Percentiles rank a stretch among this genome's conserved stretches.
Evolutionary conservation across 2,329 filamentous ascomycete genomes (phyloP).

Genomic region (Cyclaneusma minus): DNA sequence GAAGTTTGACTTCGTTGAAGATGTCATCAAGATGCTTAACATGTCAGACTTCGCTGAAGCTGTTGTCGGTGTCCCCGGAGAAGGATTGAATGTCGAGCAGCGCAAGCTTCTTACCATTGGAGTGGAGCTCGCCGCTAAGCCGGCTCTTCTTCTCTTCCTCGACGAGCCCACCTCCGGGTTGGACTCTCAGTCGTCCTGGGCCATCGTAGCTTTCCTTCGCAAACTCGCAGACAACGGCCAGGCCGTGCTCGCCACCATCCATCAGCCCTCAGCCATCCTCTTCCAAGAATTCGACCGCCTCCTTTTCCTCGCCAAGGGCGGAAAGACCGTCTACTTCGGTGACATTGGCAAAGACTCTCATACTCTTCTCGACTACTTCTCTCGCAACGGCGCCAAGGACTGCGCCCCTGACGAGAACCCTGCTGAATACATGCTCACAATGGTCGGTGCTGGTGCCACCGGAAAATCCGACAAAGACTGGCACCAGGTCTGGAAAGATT

Average conservation of each 20-base stretch:
- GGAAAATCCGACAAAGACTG: constrained; percentile 44
- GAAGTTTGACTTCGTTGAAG: constrained; percentile 76
- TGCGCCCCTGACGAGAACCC: constrained; percentile 62
- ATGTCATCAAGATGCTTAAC: constrained; percentile 73
- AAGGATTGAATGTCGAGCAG: constrained; percentile 64
- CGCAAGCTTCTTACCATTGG: constrained; percentile 76
- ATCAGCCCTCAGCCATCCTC: constrained; percentile 85
- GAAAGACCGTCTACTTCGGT: constrained; percentile 69
- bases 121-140: constrained; percentile 90
- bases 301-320: constrained; percentile 62
- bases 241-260: constrained; percentile 87
- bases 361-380: constrained; percentile 46
- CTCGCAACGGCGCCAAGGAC: constrained; percentile 47
- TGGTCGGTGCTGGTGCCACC: constrained; percentile 42
- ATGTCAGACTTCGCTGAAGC: constrained; percentile 88
- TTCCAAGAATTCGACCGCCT: constrained; percentile 83
- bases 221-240: constrained; percentile 82
- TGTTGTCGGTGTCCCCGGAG: constrained; percentile 78
- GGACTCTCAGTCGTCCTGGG: constrained; percentile 88
- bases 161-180: constrained; percentile 93
- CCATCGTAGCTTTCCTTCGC: constrained; percentile 74
- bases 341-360: constrained; percentile 42
- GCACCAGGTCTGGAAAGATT: constrained; percentile 26
- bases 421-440: constrained; percentile 53
- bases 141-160: constrained; percentile 75